Conservation (phyloP, 169 alveolate genomes). For the Miamiensis avidus region DNA sequence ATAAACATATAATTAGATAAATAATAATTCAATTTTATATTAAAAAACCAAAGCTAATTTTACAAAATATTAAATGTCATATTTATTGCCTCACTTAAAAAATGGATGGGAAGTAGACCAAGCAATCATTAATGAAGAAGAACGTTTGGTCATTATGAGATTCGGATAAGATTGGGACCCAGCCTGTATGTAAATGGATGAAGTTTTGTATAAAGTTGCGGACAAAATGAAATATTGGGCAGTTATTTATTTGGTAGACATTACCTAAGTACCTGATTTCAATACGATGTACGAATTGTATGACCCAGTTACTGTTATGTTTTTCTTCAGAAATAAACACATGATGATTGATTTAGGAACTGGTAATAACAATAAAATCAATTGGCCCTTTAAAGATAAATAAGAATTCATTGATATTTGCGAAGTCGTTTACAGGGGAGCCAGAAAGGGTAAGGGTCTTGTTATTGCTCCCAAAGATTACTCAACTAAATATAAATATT, state of each 20-base stretch:
- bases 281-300: conserved; percentile 98
- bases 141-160: conserved; percentile 95
- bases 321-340: conserved; percentile 98
- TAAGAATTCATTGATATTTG: conserved; percentile 98
- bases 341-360: conserved; percentile 99
- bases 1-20: no score
- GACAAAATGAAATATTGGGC: conserved; percentile 96
- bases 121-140: conserved; percentile 98
- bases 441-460: conserved; percentile 97
- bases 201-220: conserved; percentile 93
- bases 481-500: conserved; percentile 93
- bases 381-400: conserved; percentile 97
- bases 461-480: conserved; percentile 97
- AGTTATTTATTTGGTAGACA: conserved; percentile 97
- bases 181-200: conserved; percentile 98
- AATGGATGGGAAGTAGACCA: conserved; percentile 99
- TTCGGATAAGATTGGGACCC: conserved; percentile 99
- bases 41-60: no score
- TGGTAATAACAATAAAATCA: conserved; percentile 98
- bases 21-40: no score
- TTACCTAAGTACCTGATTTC: conserved; percentile 98
- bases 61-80: conserved; percentile 89
- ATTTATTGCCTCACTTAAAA: conserved; percentile 96
- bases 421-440: conserved; percentile 97
- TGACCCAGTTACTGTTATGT: conserved; percentile 99